These are phyloP conservation scores for Byssochlamys sp. DNA, from an alignment of 2,329 filamentous ascomycete species.

Conservation along the genomic window DNA sequence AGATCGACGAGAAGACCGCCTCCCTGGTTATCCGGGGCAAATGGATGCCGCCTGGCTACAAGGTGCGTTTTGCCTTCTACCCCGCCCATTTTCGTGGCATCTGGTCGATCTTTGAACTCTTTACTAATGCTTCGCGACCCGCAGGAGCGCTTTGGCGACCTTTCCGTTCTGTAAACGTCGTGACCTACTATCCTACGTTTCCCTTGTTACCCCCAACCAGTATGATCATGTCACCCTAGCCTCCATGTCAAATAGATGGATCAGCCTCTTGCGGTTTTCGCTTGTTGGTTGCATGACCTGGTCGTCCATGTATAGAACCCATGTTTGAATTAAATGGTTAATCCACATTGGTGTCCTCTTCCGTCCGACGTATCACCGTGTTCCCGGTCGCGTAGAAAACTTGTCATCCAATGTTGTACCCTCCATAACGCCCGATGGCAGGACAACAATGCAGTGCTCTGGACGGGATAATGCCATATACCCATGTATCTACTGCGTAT, in stretches of 20 bases:
- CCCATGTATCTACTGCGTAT: background rate
- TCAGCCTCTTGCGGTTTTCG: slow-evolving; percentile 6
- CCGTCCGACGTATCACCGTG: background rate
- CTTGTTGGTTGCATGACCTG: slow-evolving; percentile 13
- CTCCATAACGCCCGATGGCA: background rate
- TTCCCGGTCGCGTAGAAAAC: background rate
- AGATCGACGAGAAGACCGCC: slow-evolving; percentile 93
- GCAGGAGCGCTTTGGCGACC: slow-evolving; percentile 97
- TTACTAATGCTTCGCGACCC: slow-evolving; percentile 13
- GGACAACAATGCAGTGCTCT: background rate
- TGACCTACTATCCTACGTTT: slow-evolving; percentile 12
- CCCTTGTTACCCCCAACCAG: slow-evolving; percentile 21
- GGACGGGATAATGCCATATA: background rate
- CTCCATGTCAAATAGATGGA: slow-evolving; percentile 18
- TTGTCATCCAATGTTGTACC: background rate
- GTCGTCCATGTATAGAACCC: slow-evolving; percentile 34
- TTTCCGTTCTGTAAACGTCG: slow-evolving; percentile 72
- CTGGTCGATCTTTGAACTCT: background rate
- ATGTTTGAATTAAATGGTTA: slow-evolving; percentile 26
- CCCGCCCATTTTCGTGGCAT: background rate
- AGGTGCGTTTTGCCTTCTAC: slow-evolving; percentile 53
- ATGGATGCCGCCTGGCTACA: slow-evolving; percentile 98
- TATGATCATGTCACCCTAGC: slow-evolving; percentile 21
- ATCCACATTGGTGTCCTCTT: slow-evolving; percentile 7
- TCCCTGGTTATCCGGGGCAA: slow-evolving; percentile 94